A percentile compares a stretch with the other conserved stretches of the same genome.
Evolutionary conservation across 208 protist species (phyloP).

Genomic region (Strigomonas galati): DNA sequence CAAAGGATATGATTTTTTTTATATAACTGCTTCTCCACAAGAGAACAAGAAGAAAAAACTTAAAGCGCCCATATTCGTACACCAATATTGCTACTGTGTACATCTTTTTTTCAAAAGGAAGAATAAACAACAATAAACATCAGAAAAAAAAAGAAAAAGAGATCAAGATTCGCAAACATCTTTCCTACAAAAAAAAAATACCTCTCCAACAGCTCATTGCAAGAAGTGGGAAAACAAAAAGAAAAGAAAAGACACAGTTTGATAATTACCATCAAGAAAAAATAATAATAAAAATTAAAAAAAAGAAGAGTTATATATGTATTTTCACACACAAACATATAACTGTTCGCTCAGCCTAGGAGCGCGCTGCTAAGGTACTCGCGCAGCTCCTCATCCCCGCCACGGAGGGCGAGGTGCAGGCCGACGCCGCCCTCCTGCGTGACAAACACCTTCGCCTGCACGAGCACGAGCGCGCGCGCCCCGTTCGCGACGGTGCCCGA

Average conservation of each 20-base stretch:
- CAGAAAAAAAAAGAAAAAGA: constrained; percentile 5
- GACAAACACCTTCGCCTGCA: constrained; percentile 78
- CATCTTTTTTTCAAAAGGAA: too few species aligned
- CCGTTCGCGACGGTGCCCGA: constrained; percentile 61
- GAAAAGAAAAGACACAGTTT: background rate
- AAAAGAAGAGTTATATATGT: background rate
- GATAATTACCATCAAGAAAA: background rate
- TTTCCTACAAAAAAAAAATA: too few species aligned
- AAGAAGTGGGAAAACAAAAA: constrained; percentile 2
- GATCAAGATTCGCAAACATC: too few species aligned
- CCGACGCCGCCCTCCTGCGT: constrained; percentile 65
- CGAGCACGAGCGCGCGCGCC: constrained; percentile 56
- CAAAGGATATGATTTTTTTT: too few species aligned
- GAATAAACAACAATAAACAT: constrained; percentile 10
- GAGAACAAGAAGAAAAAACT: too few species aligned
- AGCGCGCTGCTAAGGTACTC: constrained; percentile 71
- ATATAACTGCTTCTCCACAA: too few species aligned
- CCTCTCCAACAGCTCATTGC: too few species aligned
- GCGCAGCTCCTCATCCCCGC: constrained; percentile 57
- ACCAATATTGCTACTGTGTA: constrained; percentile 4
- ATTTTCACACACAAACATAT: constrained; percentile 11
- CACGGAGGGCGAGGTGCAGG: constrained; percentile 75
- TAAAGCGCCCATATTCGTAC: background rate
- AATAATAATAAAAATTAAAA: constrained; percentile 6
- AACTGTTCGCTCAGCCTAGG: constrained; percentile 36